These are phyloP conservation scores for Vachellia pachyceras DNA, from an alignment of 306 rosid species.

Conservation along the genomic window DNA sequence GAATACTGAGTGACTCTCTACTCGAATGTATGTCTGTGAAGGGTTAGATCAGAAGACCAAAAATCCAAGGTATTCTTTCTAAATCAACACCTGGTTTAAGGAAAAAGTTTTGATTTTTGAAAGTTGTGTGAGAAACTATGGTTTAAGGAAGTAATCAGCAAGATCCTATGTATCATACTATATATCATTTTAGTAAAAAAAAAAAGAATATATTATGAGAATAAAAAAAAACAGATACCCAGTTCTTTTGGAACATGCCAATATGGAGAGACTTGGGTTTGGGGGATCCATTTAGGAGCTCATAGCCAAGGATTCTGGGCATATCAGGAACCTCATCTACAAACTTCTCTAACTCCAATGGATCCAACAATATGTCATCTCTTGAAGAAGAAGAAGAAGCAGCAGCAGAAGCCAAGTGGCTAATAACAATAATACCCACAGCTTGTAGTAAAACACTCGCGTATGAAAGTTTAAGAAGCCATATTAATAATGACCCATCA, in stretches of 20 bases:
- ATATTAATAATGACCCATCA: background rate
- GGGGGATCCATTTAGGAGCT: constrained; percentile 48
- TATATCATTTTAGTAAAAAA: background rate
- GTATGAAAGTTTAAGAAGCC: constrained; percentile 22
- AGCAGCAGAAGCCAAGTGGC: too few species aligned
- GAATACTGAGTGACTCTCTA: too few species aligned
- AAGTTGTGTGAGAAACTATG: too few species aligned
- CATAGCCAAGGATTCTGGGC: constrained; percentile 58
- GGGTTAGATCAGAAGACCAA: too few species aligned
- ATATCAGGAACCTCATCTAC: constrained; percentile 72
- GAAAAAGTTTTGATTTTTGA: too few species aligned
- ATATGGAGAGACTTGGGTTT: constrained; percentile 55
- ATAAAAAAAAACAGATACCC: constrained; percentile 47
- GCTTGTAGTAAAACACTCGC: constrained; percentile 1
- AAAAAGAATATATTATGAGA: background rate
- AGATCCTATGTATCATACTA: too few species aligned
- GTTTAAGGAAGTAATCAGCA: too few species aligned
- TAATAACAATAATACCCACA: background rate
- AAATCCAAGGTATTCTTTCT: too few species aligned
- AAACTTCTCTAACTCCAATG: constrained; percentile 56
- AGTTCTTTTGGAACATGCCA: constrained; percentile 79
- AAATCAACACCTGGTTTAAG: too few species aligned
- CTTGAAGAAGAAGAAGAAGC: background rate
- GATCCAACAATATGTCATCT: constrained; percentile 35
- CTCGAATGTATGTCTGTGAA: too few species aligned